These are phyloP conservation scores for Golubevia sp. DNA, from an alignment of 1,284 basidiomycete species.

Conservation along the genomic window DNA sequence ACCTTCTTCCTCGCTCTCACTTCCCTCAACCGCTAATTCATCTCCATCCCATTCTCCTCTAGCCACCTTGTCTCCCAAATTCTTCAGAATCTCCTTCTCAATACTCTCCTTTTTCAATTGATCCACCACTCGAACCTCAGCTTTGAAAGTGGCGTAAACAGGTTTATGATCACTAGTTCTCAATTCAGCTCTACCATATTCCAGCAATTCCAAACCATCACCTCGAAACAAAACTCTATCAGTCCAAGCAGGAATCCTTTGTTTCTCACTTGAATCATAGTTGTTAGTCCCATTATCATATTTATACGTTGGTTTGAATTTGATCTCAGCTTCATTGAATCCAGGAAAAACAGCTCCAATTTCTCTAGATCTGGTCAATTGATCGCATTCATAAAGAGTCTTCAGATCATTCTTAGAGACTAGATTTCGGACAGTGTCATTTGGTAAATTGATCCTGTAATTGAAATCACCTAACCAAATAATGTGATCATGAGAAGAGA, in stretches of 20 bases:
- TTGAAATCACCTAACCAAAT: conserved; percentile 94
- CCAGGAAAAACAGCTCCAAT: conserved; percentile 71
- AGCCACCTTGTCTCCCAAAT: conserved; percentile 2
- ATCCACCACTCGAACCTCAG: conserved; percentile 79
- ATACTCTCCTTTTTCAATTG: conserved; percentile 73
- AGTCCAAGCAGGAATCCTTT: conserved; percentile 93
- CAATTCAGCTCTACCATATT: conserved; percentile 73
- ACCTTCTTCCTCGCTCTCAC: background rate
- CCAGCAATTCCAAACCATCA: too few relatives aligned
- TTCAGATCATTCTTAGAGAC: conserved; percentile 73
- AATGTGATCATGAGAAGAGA: conserved; percentile 82
- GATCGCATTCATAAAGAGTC: conserved; percentile 75
- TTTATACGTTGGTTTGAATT: conserved; percentile 87
- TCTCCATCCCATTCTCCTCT: conserved; percentile 12
- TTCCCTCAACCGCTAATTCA: background rate
- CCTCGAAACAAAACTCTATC: conserved; percentile 20
- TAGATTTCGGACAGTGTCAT: conserved; percentile 75
- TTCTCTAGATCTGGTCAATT: conserved; percentile 30
- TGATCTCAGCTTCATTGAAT: conserved; percentile 83
- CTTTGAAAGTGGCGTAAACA: conserved; percentile 82
- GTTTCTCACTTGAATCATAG: conserved; percentile 96
- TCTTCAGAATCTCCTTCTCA: conserved; percentile 66
- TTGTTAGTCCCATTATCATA: conserved; percentile 76
- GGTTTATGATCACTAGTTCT: conserved; percentile 91
- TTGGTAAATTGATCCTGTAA: conserved; percentile 86